Conservation (phyloP, 129 eudicot genomes). For the Silybum marianum region DNA sequence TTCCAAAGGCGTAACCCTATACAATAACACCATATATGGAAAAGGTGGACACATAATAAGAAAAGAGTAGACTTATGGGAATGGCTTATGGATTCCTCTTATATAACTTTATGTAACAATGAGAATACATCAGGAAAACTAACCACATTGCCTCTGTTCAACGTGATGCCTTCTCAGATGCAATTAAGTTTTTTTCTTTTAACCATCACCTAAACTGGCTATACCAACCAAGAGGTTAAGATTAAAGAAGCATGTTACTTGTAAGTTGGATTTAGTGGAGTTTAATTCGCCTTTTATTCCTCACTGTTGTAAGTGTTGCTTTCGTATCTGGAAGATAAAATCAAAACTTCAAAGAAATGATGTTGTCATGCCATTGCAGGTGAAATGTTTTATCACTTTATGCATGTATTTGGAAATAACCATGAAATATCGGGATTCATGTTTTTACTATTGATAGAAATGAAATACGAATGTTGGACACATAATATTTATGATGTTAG, state of each 20-base stretch:
- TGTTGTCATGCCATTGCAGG: not conserved
- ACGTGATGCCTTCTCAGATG: not conserved
- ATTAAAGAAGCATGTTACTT: too few relatives aligned
- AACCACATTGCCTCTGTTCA: not conserved
- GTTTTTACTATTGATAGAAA: slow-evolving; percentile 11
- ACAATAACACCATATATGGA: not conserved
- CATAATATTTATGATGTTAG: not conserved
- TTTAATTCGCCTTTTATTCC: too few relatives aligned
- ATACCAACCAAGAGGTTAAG: not conserved
- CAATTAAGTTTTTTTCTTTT: not conserved
- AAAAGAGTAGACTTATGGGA: not conserved
- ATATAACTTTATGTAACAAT: not conserved
- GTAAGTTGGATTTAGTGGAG: too few relatives aligned
- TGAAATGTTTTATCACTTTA: not conserved
- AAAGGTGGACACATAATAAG: not conserved
- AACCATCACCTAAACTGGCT: not conserved
- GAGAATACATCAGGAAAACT: not conserved
- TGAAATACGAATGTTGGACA: not conserved
- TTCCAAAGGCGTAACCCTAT: slow-evolving; percentile 8
- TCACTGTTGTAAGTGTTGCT: not conserved
- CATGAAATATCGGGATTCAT: not conserved
- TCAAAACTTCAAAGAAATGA: not conserved
- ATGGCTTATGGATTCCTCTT: not conserved
- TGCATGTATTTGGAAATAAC: not conserved
- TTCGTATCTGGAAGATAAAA: not conserved